phyloP scores from a whole-genome alignment of 1,139 yeast species.

The Suhomyces guaymorum region DNA sequence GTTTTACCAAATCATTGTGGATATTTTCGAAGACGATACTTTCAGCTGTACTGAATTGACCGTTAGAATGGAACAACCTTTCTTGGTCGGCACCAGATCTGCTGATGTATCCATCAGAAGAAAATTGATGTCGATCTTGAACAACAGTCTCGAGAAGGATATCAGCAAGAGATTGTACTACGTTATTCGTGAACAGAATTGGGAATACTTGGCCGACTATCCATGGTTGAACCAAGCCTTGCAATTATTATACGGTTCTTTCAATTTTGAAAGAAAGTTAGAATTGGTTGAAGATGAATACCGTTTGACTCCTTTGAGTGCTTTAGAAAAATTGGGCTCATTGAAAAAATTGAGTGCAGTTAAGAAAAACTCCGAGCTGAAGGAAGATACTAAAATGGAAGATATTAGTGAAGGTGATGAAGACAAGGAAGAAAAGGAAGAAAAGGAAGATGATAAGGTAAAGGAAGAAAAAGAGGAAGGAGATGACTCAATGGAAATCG shows the following conservation, averaged over 20 bases:
- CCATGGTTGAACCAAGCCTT: conserved; percentile 95
- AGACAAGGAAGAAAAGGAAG: conserved; percentile 4
- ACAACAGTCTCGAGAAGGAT: conserved; percentile 77
- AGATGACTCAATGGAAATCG: conserved; percentile 28
- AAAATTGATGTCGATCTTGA: conserved; percentile 77
- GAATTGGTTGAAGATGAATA: conserved; percentile 50
- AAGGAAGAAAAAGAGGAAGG: conserved; percentile 4
- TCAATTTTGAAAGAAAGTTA: conserved; percentile 53
- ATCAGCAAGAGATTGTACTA: conserved; percentile 79
- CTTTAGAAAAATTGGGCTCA: conserved; percentile 30
- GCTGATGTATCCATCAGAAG: conserved; percentile 75
- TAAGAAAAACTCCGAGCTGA: background rate
- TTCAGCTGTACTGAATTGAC: conserved; percentile 87
- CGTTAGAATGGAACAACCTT: conserved; percentile 95
- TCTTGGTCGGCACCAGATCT: conserved; percentile 87
- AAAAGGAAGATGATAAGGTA: conserved; percentile 1
- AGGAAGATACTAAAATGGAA: conserved; percentile 4
- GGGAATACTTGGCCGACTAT: conserved; percentile 93
- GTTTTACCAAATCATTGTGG: conserved; percentile 84
- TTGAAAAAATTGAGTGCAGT: background rate
- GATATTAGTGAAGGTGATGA: background rate
- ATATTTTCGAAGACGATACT: conserved; percentile 80
- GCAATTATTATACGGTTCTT: conserved; percentile 80
- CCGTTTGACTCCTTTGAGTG: conserved; percentile 55
- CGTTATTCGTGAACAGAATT: conserved; percentile 87